These are phyloP conservation scores for Blumeria graminis DNA, from an alignment of 2,329 filamentous ascomycete species.

Conservation along the genomic window DNA sequence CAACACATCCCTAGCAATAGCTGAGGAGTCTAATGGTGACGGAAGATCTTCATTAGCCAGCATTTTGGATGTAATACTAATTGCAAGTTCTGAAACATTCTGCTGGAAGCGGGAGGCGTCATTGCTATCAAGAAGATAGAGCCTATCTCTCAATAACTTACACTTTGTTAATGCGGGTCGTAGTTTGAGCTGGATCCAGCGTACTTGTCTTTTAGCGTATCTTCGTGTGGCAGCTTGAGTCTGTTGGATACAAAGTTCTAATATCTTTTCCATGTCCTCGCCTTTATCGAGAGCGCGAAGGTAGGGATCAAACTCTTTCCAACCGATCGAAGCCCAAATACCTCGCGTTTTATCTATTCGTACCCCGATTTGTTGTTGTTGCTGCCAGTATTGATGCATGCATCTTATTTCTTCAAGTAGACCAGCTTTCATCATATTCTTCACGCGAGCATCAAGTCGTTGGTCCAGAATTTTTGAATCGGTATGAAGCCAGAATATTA, in stretches of 20 bases:
- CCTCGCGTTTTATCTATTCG: conserved; percentile 50
- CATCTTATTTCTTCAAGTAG: conserved; percentile 35
- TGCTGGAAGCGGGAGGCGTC: conserved; percentile 35
- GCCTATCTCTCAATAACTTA: conserved; percentile 22
- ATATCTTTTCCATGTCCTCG: conserved; percentile 28
- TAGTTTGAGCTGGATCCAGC: conserved; percentile 64
- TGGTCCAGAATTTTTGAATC: conserved; percentile 40
- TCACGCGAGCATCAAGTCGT: conserved; percentile 54
- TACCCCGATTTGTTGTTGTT: conserved; percentile 22
- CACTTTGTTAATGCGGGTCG: conserved; percentile 38
- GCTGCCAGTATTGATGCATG: conserved; percentile 24
- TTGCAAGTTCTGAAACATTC: conserved; percentile 41
- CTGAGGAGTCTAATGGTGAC: conserved; percentile 29
- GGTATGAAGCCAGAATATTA: conserved; percentile 69
- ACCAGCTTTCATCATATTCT: conserved; percentile 54
- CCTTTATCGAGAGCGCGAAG: conserved; percentile 23
- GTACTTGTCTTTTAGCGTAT: conserved; percentile 64
- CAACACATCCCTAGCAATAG: conserved; percentile 30
- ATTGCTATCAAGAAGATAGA: conserved; percentile 68
- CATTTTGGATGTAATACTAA: conserved; percentile 36
- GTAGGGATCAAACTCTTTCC: conserved; percentile 69
- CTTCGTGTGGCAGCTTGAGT: conserved; percentile 68
- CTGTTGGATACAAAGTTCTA: conserved; percentile 37
- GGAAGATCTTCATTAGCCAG: conserved; percentile 24
- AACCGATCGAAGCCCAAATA: conserved; percentile 93